Evolutionary conservation across 371 early-diverging fungal genomes (phyloP).

Genomic region (Mucor piriformis): DNA sequence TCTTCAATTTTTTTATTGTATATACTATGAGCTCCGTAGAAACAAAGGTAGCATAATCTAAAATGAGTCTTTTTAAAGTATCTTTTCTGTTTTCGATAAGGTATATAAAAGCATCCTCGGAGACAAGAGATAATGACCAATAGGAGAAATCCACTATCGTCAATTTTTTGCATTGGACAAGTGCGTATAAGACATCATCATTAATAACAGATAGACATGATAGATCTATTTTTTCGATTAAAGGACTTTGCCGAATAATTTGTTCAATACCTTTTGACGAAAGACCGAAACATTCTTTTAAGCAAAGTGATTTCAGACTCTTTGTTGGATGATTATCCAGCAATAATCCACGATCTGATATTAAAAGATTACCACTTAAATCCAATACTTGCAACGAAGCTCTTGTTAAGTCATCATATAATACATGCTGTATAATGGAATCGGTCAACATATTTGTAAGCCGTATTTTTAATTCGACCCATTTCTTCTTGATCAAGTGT

Average conservation of each 20-base stretch:
- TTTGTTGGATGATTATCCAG: not conserved
- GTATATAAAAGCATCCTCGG: not conserved
- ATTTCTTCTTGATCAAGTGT: not conserved
- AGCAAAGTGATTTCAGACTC: not conserved
- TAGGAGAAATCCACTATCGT: slow-evolving; percentile 5
- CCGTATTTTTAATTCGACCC: not conserved
- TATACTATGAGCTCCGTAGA: slow-evolving; percentile 2
- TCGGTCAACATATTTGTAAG: slow-evolving; percentile 6
- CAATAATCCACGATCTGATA: slow-evolving; percentile 8
- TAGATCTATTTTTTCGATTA: slow-evolving; percentile 15
- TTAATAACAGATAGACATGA: slow-evolving; percentile 2
- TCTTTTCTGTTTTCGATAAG: slow-evolving; percentile 2
- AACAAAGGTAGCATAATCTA: slow-evolving; percentile 4
- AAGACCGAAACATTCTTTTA: slow-evolving; percentile 19
- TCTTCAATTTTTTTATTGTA: slow-evolving; percentile 19
- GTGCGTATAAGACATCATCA: slow-evolving; percentile 7
- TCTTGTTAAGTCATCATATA: not conserved
- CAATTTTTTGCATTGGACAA: not conserved
- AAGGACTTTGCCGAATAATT: slow-evolving; percentile 7
- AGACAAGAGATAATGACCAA: not conserved
- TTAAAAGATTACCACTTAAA: slow-evolving; percentile 3
- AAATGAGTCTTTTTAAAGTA: slow-evolving; percentile 5
- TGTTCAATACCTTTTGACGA: slow-evolving; percentile 1
- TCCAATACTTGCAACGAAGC: slow-evolving; percentile 1
- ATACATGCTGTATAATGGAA: not conserved